Conservation (phyloP, 129 eudicot species). For the Solidago caesia region DNA sequence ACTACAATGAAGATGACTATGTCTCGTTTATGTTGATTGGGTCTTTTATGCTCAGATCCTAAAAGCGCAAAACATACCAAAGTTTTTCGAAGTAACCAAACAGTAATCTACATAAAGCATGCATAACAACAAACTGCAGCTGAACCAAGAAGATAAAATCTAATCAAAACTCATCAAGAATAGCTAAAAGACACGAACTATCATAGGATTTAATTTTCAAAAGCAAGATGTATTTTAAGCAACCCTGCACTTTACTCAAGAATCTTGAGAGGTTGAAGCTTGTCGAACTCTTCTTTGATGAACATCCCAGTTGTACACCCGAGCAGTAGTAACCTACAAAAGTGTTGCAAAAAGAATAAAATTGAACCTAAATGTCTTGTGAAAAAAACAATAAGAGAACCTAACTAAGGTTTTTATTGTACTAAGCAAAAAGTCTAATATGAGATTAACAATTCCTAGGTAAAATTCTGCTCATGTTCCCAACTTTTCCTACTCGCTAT, state of each 20-base stretch:
- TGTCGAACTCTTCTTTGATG: slow-evolving; percentile 75
- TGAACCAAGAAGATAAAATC: not conserved
- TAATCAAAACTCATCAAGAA: slow-evolving; percentile 1
- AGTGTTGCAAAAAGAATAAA: not conserved
- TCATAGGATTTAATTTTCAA: not conserved
- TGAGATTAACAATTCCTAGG: not conserved
- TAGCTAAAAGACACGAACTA: not conserved
- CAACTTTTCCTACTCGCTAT: not conserved
- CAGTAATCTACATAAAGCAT: not conserved
- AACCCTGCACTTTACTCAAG: slow-evolving; percentile 36
- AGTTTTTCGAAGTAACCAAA: not conserved
- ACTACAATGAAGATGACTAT: not conserved
- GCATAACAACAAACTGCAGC: not conserved
- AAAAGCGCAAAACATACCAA: not conserved
- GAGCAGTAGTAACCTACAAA: slow-evolving; percentile 79
- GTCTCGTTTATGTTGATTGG: not conserved
- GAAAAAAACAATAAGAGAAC: not conserved
- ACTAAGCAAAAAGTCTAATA: not conserved
- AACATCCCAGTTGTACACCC: slow-evolving; percentile 97
- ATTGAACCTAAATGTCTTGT: not conserved
- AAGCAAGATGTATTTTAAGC: slow-evolving; percentile 17
- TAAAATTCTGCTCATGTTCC: not conserved
- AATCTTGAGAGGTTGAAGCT: slow-evolving; percentile 49
- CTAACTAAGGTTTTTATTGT: too few species aligned
- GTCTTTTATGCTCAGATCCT: not conserved